Conservation (phyloP, 441 rosid species). For the Hura crepitans region DNA sequence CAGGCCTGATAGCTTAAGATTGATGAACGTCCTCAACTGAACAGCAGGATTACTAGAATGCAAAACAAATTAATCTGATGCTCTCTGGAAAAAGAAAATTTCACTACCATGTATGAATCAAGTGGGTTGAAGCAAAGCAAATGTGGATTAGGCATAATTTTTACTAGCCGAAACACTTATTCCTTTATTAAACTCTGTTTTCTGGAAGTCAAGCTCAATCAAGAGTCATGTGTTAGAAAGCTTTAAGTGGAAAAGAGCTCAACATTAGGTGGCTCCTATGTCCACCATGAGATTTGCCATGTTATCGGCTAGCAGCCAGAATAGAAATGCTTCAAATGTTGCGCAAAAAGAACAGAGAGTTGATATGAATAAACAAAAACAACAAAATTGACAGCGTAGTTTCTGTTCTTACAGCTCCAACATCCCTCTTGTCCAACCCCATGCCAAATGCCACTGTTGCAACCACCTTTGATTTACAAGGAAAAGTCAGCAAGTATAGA, state of each 20-base stretch:
- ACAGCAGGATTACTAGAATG: neutral
- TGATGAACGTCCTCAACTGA: neutral
- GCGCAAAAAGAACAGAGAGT: too few relatives aligned
- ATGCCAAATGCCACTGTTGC: slow-evolving; percentile 99
- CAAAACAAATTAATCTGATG: neutral
- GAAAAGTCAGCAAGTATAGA: slow-evolving; percentile 18
- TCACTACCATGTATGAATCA: neutral
- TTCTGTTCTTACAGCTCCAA: slow-evolving; percentile 81
- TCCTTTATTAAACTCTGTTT: too few relatives aligned
- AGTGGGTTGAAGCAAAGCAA: neutral
- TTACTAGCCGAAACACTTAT: too few relatives aligned
- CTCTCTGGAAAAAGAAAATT: neutral
- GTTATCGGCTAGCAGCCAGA: neutral
- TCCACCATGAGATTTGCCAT: neutral
- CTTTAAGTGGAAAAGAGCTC: neutral
- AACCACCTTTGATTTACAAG: slow-evolving; percentile 62
- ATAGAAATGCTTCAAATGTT: neutral
- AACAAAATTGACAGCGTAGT: slow-evolving; percentile 21
- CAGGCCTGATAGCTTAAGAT: neutral
- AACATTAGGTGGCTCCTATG: neutral
- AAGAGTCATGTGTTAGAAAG: too few relatives aligned
- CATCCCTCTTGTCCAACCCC: slow-evolving; percentile 94
- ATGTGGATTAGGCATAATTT: neutral
- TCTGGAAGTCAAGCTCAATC: neutral
- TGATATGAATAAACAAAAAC: slow-evolving; percentile 18